phyloP scores from a whole-genome alignment of 495 filamentous ascomycete species.

The Aspergillus carlsbadensis region DNA sequence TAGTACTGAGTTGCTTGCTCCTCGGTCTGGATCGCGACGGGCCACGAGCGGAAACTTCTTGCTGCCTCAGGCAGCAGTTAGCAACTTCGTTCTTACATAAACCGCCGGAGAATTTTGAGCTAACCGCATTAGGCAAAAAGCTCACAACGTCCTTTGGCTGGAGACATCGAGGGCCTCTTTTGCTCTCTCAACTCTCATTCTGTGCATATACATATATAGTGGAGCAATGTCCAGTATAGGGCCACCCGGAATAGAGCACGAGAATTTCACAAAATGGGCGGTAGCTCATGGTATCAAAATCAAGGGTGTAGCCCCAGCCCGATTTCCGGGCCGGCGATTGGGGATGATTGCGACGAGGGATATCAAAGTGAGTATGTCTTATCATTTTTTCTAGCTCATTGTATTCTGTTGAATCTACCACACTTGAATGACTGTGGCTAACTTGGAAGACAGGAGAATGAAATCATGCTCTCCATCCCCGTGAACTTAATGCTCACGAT shows the following conservation, averaged over 20 bases:
- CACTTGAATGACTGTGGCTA: too few species aligned
- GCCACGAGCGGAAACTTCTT: background rate
- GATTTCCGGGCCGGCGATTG: constrained; percentile 62
- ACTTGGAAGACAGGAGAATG: constrained; percentile 19
- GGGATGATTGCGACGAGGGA: constrained; percentile 64
- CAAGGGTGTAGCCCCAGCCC: constrained; percentile 53
- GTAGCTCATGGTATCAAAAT: constrained; percentile 50
- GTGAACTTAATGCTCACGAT: constrained; percentile 58
- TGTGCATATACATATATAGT: background rate
- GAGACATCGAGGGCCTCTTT: background rate
- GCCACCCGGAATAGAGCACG: constrained; percentile 28
- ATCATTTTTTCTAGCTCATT: background rate
- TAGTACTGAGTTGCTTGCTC: background rate
- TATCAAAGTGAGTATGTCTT: constrained; percentile 50
- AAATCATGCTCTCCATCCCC: constrained; percentile 59
- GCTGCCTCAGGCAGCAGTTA: background rate
- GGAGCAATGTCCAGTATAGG: background rate
- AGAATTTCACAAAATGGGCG: constrained; percentile 57
- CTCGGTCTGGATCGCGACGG: background rate
- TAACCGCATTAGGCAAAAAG: constrained; percentile 3
- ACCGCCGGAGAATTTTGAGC: background rate
- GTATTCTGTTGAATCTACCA: background rate
- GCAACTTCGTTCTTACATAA: background rate
- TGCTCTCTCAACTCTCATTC: too few species aligned
- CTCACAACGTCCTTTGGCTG: background rate